Conservation (phyloP, 1,139 yeast genomes). For the Candida dubliniensis region DNA sequence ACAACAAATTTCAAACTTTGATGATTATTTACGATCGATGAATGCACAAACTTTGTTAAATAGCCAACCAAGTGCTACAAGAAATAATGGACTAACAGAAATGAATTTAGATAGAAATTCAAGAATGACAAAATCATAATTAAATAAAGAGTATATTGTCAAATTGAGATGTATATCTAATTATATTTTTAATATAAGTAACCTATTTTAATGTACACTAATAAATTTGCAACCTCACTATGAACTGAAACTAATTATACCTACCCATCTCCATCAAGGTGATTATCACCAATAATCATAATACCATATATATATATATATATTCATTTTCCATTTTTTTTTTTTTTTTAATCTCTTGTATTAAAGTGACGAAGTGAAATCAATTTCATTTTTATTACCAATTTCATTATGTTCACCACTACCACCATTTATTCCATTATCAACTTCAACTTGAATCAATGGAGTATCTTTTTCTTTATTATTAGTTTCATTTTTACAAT, state of each 20-base stretch:
- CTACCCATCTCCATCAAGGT: too few relatives aligned
- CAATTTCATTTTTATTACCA: constrained; percentile 19
- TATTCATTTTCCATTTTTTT: not conserved
- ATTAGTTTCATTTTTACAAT: constrained; percentile 7
- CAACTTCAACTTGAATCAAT: constrained; percentile 11
- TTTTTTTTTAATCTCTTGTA: not conserved
- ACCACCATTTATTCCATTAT: not conserved
- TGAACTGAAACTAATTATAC: too few relatives aligned
- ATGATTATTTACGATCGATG: constrained; percentile 31
- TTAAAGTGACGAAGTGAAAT: constrained; percentile 18
- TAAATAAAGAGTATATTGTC: not conserved
- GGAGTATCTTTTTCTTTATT: constrained; percentile 8
- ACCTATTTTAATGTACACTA: too few relatives aligned
- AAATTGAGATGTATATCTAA: not conserved
- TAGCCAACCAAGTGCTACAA: not conserved
- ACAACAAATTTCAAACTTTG: constrained; percentile 28
- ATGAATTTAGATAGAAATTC: constrained; percentile 3
- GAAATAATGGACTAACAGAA: constrained; percentile 5
- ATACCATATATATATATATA: too few relatives aligned
- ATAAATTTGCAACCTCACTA: too few relatives aligned
- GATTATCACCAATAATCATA: too few relatives aligned
- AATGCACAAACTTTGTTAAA: constrained; percentile 2
- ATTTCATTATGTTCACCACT: constrained; percentile 2
- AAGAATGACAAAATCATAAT: not conserved
- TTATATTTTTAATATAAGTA: too few relatives aligned